Conservation (phyloP, 1,284 basidiomycete species). For the Athelia psychrophila region DNA sequence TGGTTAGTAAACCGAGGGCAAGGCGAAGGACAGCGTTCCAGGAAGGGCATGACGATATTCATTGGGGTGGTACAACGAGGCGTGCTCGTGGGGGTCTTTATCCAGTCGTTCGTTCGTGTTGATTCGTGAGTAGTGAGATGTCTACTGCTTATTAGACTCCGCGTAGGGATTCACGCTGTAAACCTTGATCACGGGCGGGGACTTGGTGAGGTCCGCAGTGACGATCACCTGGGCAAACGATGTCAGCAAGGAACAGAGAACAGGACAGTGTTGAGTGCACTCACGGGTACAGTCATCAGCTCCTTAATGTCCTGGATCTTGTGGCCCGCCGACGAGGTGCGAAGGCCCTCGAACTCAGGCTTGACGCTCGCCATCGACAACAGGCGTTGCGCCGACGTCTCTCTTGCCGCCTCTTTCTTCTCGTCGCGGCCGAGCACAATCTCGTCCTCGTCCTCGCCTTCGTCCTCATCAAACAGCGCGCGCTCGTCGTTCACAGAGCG, state of each 20-base stretch:
- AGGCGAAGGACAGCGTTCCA: no score
- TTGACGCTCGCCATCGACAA: conserved; percentile 71
- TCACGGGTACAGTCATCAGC: conserved; percentile 85
- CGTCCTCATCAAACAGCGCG: conserved; percentile 87
- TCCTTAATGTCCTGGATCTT: conserved; percentile 92
- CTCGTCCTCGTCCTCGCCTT: conserved; percentile 69
- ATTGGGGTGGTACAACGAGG: no score
- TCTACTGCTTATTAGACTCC: conserved; percentile 35
- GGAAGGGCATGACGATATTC: no score
- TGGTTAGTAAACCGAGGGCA: no score
- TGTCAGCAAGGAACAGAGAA: no score
- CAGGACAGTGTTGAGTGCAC: conserved; percentile 24
- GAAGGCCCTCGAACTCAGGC: conserved; percentile 80
- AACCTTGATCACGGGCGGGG: conserved; percentile 91
- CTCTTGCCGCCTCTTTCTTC: conserved; percentile 37
- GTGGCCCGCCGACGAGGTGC: conserved; percentile 71
- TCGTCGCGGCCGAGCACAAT: conserved; percentile 72
- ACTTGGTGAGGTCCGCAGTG: conserved; percentile 91
- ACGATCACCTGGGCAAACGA: conserved; percentile 72
- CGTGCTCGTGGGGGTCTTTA: no score
- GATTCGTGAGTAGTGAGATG: no score
- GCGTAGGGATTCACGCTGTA: conserved; percentile 87
- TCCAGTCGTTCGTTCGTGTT: no score
- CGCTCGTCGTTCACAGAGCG: conserved; percentile 81
- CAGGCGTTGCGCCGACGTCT: conserved; percentile 73